Conservation (phyloP, 208 protist species). For the Acanthamoeba sp. region DNA sequence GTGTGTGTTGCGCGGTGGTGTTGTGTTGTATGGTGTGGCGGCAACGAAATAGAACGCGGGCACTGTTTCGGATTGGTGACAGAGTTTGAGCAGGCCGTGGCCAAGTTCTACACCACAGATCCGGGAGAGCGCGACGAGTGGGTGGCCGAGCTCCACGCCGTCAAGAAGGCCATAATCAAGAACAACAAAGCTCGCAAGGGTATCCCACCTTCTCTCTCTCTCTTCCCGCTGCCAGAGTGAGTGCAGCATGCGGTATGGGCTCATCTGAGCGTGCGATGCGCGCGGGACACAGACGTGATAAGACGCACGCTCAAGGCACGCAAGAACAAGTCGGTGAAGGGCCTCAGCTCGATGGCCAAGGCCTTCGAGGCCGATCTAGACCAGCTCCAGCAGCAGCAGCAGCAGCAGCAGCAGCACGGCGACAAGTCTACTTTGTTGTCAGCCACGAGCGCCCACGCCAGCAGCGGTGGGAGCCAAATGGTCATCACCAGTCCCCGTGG, state of each 20-base stretch:
- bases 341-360: slow-evolving; percentile 22
- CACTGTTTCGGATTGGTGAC: neutral
- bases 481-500: no score
- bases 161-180: slow-evolving; percentile 27
- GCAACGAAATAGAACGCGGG: neutral
- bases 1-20: no score
- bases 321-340: slow-evolving; percentile 36
- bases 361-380: neutral
- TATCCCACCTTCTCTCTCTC: no score
- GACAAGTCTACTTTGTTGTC: no score
- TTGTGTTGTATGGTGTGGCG: no score
- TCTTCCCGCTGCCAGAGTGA: no score
- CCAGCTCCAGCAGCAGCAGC: neutral
- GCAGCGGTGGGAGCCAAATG: neutral
- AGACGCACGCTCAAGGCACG: slow-evolving; percentile 12
- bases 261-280: no score
- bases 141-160: neutral
- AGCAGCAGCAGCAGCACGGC: neutral
- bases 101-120: slow-evolving; percentile 6
- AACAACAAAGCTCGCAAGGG: slow-evolving; percentile 12
- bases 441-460: no score
- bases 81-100: neutral
- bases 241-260: no score
- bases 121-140: neutral
- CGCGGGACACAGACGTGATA: slow-evolving; percentile 4